These are phyloP conservation scores for Fusarium protoensiforme DNA, from an alignment of 2,329 filamentous ascomycete species.

Conservation along the genomic window DNA sequence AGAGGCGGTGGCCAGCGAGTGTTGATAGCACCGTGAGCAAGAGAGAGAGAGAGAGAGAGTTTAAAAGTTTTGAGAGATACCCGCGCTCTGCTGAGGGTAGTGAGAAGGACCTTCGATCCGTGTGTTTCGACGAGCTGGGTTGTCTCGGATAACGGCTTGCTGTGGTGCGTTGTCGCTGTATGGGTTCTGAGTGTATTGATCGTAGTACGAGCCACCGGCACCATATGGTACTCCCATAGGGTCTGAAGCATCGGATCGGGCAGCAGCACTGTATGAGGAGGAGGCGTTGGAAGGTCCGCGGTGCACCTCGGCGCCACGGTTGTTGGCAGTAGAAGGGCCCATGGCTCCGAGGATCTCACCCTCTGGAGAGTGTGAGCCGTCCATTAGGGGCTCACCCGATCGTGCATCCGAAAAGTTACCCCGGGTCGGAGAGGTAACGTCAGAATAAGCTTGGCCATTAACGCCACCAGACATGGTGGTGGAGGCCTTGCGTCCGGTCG, in stretches of 20 bases:
- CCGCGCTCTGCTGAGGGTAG: slow-evolving; percentile 91
- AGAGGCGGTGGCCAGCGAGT: slow-evolving; percentile 10
- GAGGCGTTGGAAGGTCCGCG: slow-evolving; percentile 95
- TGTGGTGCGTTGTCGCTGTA: slow-evolving; percentile 60
- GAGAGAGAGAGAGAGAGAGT: background rate
- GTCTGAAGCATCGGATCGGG: slow-evolving; percentile 77
- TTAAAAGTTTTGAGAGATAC: slow-evolving; percentile 97
- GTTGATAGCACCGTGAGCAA: background rate
- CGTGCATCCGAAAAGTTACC: slow-evolving; percentile 74
- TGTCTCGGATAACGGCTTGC: slow-evolving; percentile 86
- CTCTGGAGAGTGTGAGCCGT: slow-evolving; percentile 68
- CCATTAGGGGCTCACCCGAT: slow-evolving; percentile 72
- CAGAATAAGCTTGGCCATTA: slow-evolving; percentile 75
- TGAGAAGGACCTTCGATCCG: slow-evolving; percentile 92
- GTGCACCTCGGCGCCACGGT: slow-evolving; percentile 77
- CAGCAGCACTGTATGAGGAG: slow-evolving; percentile 89
- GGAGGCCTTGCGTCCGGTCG: slow-evolving; percentile 83
- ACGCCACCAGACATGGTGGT: slow-evolving; percentile 86
- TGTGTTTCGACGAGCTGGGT: slow-evolving; percentile 91
- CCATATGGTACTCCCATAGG: slow-evolving; percentile 60
- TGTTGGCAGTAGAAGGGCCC: slow-evolving; percentile 75
- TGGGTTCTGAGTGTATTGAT: slow-evolving; percentile 68
- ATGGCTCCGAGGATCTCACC: slow-evolving; percentile 87
- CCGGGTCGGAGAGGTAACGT: slow-evolving; percentile 74
- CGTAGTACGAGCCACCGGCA: slow-evolving; percentile 63